phyloP scores from a whole-genome alignment of 768 basidiomycete species.

The Hericium coralloides region DNA sequence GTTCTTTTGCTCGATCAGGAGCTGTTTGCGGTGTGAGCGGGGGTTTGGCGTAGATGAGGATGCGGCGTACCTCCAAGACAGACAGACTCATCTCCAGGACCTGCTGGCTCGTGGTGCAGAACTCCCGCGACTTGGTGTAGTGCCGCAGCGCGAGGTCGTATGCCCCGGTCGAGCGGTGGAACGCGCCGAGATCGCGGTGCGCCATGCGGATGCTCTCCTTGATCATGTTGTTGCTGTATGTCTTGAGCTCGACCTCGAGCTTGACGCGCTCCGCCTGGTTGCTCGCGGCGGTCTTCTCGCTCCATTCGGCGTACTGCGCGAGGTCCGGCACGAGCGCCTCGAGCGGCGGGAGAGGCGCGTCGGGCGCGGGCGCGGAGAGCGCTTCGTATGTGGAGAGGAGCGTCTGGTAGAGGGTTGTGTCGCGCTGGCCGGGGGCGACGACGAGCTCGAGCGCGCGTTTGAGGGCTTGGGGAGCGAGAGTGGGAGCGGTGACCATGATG shows the following conservation, averaged over 20 bases:
- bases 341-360: constrained; percentile 34
- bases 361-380: constrained; percentile 17
- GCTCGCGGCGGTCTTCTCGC: constrained; percentile 54
- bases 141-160: constrained; percentile 64
- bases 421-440: constrained; percentile 44
- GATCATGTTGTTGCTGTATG: constrained; percentile 94
- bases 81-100: constrained; percentile 90
- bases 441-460: constrained; percentile 58
- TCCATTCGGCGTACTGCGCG: constrained; percentile 39
- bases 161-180: constrained; percentile 68
- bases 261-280: constrained; percentile 72
- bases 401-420: constrained; percentile 49
- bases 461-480: constrained; percentile 66
- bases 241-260: constrained; percentile 90
- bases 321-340: constrained; percentile 46
- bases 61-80: constrained; percentile 55
- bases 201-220: constrained; percentile 97
- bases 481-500: constrained; percentile 55
- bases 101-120: constrained; percentile 83
- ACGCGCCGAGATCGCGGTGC: constrained; percentile 80
- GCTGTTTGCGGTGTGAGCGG: constrained; percentile 31
- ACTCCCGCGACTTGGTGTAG: constrained; percentile 88
- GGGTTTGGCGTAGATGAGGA: not conserved
- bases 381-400: constrained; percentile 49
- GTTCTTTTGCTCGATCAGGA: constrained; percentile 79